A percentile compares a stretch with the other conserved stretches of the same genome.
phyloP scores from a whole-genome alignment of 148 eudicot genomes.

The Rheum nobile region DNA sequence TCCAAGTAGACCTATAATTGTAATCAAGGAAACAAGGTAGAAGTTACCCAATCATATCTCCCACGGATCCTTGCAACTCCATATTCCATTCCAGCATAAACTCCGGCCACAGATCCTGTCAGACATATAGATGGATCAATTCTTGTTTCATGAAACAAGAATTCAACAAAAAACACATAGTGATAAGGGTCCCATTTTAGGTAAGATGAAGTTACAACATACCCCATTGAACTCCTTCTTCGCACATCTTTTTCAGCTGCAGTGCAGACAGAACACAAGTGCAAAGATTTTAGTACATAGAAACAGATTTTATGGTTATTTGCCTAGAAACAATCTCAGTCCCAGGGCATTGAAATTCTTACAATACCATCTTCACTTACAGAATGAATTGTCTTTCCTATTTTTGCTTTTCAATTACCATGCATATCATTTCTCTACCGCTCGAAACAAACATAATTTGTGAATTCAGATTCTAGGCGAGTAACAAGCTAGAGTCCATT shows the following conservation, averaged over 20 bases:
- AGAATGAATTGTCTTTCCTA: not conserved
- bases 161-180: not conserved
- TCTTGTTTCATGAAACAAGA: not conserved
- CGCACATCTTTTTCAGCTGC: conserved; percentile 86
- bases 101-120: conserved; percentile 67
- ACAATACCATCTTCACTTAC: not conserved
- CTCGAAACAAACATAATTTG: not conserved
- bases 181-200: not conserved
- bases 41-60: conserved; percentile 65
- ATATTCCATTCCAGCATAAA: conserved; percentile 80
- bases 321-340: not conserved
- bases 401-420: too few species aligned
- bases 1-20: not conserved
- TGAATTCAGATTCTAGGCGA: not conserved
- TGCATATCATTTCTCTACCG: not conserved
- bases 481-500: not conserved
- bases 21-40: not conserved
- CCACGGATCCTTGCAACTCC: conserved; percentile 66
- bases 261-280: conserved; percentile 7
- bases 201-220: not conserved
- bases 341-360: not conserved
- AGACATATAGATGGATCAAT: not conserved
- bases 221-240: conserved; percentile 97
- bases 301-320: not conserved
- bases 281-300: not conserved